Base-by-base conservation (phyloP, 139 green algal species). In the Coelastrella sp. region DNA sequence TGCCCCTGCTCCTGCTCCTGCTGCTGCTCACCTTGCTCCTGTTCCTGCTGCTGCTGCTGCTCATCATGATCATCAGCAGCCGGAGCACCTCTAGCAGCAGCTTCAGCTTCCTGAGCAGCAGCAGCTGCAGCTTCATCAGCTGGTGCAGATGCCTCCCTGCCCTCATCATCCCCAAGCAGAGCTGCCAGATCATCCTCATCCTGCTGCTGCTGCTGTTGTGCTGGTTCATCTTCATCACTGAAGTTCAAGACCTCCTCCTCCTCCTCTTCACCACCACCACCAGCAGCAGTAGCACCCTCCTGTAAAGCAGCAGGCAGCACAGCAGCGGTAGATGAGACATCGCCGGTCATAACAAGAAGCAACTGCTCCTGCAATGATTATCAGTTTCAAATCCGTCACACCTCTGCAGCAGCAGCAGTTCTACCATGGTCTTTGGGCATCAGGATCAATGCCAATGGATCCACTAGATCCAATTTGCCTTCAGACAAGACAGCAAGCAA, bases 1-100 rank as follows among this genome's bases (percentile, higher is more conserved):
- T 87, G 22, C 82, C 78, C 25, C 61, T 87, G 25, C 9, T 72
- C 82, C 22, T 86, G 80, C 22, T n/a, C n/a, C n/a, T 86, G 80
- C 15, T 84, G 78, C 49, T 84, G 35, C 78, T 84, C 11, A 12
- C 11, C 22, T 59, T 57, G 35, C 78, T 84, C 12, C 24, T 65
- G 12, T 56, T 57, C 78, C 10, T 60, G 11, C 15, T 84, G 35
- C 35, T 84, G 35, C 35, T 49, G 35, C 35, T 49, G 35, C 35
- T 49, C 74, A 49, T 20, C 74, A 35, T 82, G 15, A 49, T 19
- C 74, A 35, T 56, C 74, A 59, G 14, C 4, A 3, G 4, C 4
- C 74, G 25, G 3, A 49, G 35, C 35, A 49, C 35, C 35, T 49
- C 35, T 49, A 49, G 35, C 35, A 49, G 35, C 35, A 49, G 35